A percentile compares a stretch with the other conserved stretches of the same genome.
These are phyloP conservation scores for Trichoderma atrobrunneum DNA, from an alignment of 2,329 filamentous ascomycete species.

Conservation along the genomic window DNA sequence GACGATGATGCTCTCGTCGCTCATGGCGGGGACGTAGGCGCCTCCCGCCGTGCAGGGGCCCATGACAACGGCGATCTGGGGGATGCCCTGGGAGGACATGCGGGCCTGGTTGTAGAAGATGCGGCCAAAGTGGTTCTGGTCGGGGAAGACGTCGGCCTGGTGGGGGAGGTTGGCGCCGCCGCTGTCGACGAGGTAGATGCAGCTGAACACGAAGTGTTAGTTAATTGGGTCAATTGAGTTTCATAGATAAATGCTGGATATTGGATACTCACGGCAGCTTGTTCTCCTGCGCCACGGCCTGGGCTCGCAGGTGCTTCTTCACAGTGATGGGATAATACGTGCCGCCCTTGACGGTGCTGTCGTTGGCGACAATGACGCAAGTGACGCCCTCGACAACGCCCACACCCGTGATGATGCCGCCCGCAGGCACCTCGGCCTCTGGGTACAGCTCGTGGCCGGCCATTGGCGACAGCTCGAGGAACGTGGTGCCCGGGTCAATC, in stretches of 20 bases:
- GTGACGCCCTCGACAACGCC: slow-evolving; percentile 86
- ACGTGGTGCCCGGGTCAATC: slow-evolving; percentile 84
- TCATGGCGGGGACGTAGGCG: slow-evolving; percentile 96
- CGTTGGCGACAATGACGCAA: slow-evolving; percentile 92
- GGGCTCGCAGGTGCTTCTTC: slow-evolving; percentile 93
- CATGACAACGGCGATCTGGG: slow-evolving; percentile 95
- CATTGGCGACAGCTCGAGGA: slow-evolving; percentile 90
- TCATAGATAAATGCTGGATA: too few relatives aligned
- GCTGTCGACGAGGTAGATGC: slow-evolving; percentile 94
- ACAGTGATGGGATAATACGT: slow-evolving; percentile 97
- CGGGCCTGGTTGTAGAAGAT: slow-evolving; percentile 98
- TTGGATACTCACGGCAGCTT: slow-evolving; percentile 53
- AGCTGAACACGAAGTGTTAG: slow-evolving; percentile 45
- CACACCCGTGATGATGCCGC: slow-evolving; percentile 88
- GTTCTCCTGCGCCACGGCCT: slow-evolving; percentile 88
- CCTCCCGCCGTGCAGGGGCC: slow-evolving; percentile 94
- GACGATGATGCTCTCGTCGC: slow-evolving; percentile 95
- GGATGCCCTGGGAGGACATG: slow-evolving; percentile 86
- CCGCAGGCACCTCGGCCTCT: slow-evolving; percentile 82
- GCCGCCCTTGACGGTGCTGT: slow-evolving; percentile 95
- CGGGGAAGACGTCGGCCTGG: slow-evolving; percentile 93
- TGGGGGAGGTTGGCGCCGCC: slow-evolving; percentile 93
- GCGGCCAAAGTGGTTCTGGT: slow-evolving; percentile 90
- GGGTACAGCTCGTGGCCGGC: slow-evolving; percentile 84
- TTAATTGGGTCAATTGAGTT: background rate